A percentile compares a stretch with the other conserved stretches of the same genome.
Evolutionary conservation across 768 basidiomycete genomes (phyloP).

Genomic region (Cystobasidiopsis lactophilus): DNA sequence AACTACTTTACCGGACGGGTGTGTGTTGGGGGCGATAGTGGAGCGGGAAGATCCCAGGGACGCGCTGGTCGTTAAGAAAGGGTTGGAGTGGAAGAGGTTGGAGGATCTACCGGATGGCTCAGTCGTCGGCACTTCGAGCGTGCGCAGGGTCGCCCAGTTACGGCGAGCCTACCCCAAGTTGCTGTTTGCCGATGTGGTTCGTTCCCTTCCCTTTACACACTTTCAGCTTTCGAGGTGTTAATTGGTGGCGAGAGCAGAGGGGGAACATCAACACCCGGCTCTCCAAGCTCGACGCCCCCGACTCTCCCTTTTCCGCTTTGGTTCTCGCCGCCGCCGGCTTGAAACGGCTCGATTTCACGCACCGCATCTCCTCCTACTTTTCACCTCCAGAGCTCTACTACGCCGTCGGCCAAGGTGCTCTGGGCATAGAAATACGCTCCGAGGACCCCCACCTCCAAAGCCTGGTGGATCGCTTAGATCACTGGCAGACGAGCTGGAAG

Average conservation of each 20-base stretch:
- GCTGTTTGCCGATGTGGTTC: slow-evolving; percentile 66
- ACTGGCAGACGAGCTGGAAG: slow-evolving; percentile 52
- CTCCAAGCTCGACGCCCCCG: slow-evolving; percentile 63
- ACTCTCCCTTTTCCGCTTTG: slow-evolving; percentile 60
- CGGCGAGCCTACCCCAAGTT: slow-evolving; percentile 52
- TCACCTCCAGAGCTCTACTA: slow-evolving; percentile 52
- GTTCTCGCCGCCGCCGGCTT: slow-evolving; percentile 88
- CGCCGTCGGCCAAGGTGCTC: slow-evolving; percentile 85
- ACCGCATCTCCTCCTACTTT: slow-evolving; percentile 55
- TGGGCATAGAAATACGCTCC: slow-evolving; percentile 52
- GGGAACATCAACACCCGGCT: slow-evolving; percentile 64
- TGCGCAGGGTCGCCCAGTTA: slow-evolving; percentile 75
- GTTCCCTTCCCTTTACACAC: slow-evolving; percentile 24
- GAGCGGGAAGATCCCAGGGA: slow-evolving; percentile 77
- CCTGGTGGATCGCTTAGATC: slow-evolving; percentile 45
- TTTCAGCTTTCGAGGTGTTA: background rate
- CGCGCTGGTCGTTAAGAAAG: slow-evolving; percentile 62
- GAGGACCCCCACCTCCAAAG: slow-evolving; percentile 30
- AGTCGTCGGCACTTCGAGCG: slow-evolving; percentile 87
- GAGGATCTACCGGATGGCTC: slow-evolving; percentile 68
- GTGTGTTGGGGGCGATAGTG: slow-evolving; percentile 60
- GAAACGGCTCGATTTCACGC: slow-evolving; percentile 38
- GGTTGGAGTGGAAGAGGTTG: slow-evolving; percentile 42
- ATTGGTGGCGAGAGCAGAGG: slow-evolving; percentile 4
- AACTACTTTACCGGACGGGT: slow-evolving; percentile 61